A percentile compares a stretch with the other conserved stretches of the same genome.
Evolutionary conservation across 495 filamentous ascomycete species (phyloP).

Genomic region (Cercophora scortea): DNA sequence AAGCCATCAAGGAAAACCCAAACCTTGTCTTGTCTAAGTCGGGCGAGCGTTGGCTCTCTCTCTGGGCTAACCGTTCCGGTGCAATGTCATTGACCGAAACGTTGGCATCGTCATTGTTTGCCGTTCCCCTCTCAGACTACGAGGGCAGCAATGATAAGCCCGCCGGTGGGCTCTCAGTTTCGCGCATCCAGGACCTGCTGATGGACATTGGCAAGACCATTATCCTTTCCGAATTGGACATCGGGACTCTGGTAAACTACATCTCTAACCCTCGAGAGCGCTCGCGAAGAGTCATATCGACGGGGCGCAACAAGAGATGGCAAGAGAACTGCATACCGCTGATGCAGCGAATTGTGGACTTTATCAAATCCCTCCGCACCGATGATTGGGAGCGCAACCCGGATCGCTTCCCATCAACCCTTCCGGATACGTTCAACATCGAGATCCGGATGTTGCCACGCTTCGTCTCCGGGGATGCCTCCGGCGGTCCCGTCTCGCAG

Average conservation of each 20-base stretch:
- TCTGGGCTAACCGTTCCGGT: constrained; percentile 3
- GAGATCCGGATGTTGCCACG: neutral
- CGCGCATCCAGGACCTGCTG: neutral
- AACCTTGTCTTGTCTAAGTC: constrained; percentile 9
- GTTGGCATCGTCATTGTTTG: neutral
- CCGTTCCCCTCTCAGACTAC: no score
- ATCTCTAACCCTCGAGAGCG: neutral
- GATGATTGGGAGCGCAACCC: neutral
- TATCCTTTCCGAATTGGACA: neutral
- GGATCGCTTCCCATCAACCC: neutral
- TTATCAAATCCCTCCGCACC: neutral
- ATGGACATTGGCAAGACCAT: neutral
- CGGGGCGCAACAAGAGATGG: neutral
- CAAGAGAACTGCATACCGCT: neutral
- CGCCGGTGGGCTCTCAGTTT: neutral
- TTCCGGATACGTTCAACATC: neutral
- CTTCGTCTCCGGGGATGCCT: neutral
- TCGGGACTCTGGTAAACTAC: neutral
- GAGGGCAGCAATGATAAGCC: neutral
- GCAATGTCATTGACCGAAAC: neutral
- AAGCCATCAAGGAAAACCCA: constrained; percentile 7
- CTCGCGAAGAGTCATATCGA: neutral
- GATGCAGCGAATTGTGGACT: neutral
- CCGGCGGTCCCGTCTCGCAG: neutral
- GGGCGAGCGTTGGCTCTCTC: constrained; percentile 20